phyloP scores from a whole-genome alignment of 495 filamentous ascomycete species.

The Letharia lupina region DNA sequence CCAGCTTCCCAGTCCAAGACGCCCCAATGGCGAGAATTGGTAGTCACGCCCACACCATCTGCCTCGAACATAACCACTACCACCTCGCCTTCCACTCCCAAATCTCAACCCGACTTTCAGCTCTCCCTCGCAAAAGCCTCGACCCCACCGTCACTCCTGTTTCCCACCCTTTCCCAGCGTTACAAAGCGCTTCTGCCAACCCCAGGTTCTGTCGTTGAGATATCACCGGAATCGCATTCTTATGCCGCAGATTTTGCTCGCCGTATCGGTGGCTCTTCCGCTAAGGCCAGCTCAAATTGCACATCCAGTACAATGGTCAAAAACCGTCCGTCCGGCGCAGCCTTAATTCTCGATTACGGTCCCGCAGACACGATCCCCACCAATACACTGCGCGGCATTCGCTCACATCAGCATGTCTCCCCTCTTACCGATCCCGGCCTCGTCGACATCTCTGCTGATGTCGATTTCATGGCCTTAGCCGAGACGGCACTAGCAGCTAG shows the following conservation, averaged over 20 bases:
- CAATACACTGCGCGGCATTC: conserved; percentile 83
- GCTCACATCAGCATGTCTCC: conserved; percentile 58
- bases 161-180: conserved; percentile 73
- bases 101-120: conserved; percentile 69
- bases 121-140: conserved; percentile 62
- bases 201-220: conserved; percentile 65
- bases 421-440: conserved; percentile 70
- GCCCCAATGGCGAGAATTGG: conserved; percentile 77
- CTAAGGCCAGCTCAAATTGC: conserved; percentile 30
- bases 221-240: conserved; percentile 75
- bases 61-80: conserved; percentile 29
- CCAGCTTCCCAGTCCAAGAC: conserved; percentile 37
- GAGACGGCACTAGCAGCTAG: conserved; percentile 69
- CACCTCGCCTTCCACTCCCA: conserved; percentile 31
- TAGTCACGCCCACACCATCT: conserved; percentile 59
- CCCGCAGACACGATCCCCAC: conserved; percentile 66
- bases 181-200: conserved; percentile 64
- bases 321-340: conserved; percentile 62
- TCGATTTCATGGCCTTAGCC: conserved; percentile 79
- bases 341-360: conserved; percentile 91
- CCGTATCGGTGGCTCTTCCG: conserved; percentile 63
- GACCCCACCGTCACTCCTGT: conserved; percentile 74
- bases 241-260: conserved; percentile 71
- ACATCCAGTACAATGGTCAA: conserved; percentile 28
- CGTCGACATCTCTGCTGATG: conserved; percentile 82